These are phyloP conservation scores for Trichoderma sp. DNA, from an alignment of 2,329 filamentous ascomycete species.

Conservation along the genomic window DNA sequence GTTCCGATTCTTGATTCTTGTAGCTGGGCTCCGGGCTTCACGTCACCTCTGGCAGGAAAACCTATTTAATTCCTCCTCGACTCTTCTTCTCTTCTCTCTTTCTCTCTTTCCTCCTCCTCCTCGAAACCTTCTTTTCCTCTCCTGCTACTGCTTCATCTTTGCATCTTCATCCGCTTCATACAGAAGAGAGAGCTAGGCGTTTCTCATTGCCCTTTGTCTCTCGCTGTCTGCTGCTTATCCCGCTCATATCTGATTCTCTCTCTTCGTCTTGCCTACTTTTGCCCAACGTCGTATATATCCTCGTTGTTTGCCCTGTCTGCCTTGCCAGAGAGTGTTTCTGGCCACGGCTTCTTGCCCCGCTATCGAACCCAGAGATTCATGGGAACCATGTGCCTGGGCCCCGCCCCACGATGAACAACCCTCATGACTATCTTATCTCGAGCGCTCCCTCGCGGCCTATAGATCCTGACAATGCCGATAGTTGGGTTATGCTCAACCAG, in stretches of 20 bases:
- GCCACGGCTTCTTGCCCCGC: conserved; percentile 30
- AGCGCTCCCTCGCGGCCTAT: conserved; percentile 41
- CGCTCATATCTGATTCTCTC: neutral
- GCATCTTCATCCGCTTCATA: neutral
- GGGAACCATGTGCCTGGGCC: conserved; percentile 40
- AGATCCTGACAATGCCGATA: conserved; percentile 60
- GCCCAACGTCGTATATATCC: neutral
- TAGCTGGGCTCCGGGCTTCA: conserved; percentile 12
- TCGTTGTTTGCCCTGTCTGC: conserved; percentile 32
- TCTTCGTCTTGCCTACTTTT: conserved; percentile 9
- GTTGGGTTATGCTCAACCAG: conserved; percentile 91
- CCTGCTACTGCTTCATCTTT: neutral
- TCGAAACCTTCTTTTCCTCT: neutral
- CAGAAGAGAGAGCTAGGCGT: neutral
- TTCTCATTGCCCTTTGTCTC: neutral
- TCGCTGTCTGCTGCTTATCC: neutral
- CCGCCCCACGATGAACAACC: conserved; percentile 47
- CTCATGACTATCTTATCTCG: conserved; percentile 48
- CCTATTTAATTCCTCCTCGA: conserved; percentile 20
- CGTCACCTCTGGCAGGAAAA: conserved; percentile 9
- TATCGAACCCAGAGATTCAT: conserved; percentile 33
- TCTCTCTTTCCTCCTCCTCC: conserved; percentile 7
- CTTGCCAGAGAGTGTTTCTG: conserved; percentile 30
- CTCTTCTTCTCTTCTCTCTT: conserved; percentile 5
- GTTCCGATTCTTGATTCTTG: conserved; percentile 22